Evolutionary conservation across 148 eudicot genomes (phyloP).

Genomic region (Silene conica): DNA sequence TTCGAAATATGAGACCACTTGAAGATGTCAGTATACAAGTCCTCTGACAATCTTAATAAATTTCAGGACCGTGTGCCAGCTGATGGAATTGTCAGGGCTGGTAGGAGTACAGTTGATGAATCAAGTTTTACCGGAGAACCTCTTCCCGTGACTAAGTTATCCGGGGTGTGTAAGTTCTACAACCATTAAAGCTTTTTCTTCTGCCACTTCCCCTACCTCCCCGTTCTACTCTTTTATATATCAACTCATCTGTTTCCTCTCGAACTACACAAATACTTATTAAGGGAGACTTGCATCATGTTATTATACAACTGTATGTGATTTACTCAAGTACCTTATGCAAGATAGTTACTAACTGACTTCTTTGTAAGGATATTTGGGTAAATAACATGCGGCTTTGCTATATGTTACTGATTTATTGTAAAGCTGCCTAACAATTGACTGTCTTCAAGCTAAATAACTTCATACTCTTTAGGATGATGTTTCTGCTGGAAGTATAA

Average conservation of each 20-base stretch:
- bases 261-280: neutral
- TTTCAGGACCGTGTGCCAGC: constrained; percentile 93
- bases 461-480: constrained; percentile 48
- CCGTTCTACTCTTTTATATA: neutral
- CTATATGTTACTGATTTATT: neutral
- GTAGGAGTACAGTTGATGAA: constrained; percentile 96
- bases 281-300: neutral
- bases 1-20: neutral
- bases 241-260: neutral
- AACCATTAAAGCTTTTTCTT: neutral
- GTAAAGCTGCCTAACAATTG: neutral
- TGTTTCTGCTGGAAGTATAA: constrained; percentile 95
- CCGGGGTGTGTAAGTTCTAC: constrained; percentile 53
- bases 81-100: constrained; percentile 86
- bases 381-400: neutral
- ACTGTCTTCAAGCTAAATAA: neutral
- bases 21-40: neutral
- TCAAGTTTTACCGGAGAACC: constrained; percentile 98
- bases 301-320: neutral
- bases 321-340: neutral
- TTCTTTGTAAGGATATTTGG: neutral
- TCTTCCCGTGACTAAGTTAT: constrained; percentile 80
- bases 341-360: neutral
- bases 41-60: constrained; percentile 15
- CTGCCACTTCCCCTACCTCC: neutral